Evolutionary conservation across 1,284 basidiomycete genomes (phyloP), one percentile per base, ranked within the genome.

Genomic region (Ganoderma boninense): DNA sequence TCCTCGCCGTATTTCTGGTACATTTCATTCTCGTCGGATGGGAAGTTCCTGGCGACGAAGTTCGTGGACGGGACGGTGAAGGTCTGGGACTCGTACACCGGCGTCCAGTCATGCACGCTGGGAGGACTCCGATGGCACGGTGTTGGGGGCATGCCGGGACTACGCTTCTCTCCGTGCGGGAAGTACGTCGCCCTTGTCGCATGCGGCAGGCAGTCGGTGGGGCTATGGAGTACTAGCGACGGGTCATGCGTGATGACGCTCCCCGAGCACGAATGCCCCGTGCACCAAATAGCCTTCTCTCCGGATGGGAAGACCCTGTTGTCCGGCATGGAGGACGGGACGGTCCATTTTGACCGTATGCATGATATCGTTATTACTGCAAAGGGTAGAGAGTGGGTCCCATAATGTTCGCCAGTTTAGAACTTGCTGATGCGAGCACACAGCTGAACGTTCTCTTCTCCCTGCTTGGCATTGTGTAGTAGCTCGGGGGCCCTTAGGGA

Each of bases 171-270:
- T 18, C 64, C 64, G n/a, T 61, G 66, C 32, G 62, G 62, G 4
- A 49, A 69, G 23, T 42, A 43, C 29, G n/a, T n/a, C n/a, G n/a
- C n/a, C n/a, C n/a, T n/a, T n/a, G n/a, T n/a, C n/a, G n/a, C n/a
- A n/a, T n/a, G n/a, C n/a, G n/a, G n/a, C n/a, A n/a, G n/a, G n/a
- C n/a, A n/a, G n/a, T n/a, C n/a, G 4, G 59, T 72, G 52, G 57
- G 71, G 10, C 11, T 72, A 4, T 74, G 73, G 73, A 57, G 54
- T 42, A 59, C 54, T 6, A n/a, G 16, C 5, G 52, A 65, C 14
- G 54, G 64, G 11, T 42, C 10, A 7, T 54, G 46, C 23, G 13
- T 69, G n/a, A 18, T 65, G 61, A 54, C 63, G 62, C 62, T 63
- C 61, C 32, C 23, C 26, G 40, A 65, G 26, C 40, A 59, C 18